Evolutionary conservation across 257 asterid genomes (phyloP), one percentile per base, ranked within the genome.

Genomic region (Forsythia viridissima): DNA sequence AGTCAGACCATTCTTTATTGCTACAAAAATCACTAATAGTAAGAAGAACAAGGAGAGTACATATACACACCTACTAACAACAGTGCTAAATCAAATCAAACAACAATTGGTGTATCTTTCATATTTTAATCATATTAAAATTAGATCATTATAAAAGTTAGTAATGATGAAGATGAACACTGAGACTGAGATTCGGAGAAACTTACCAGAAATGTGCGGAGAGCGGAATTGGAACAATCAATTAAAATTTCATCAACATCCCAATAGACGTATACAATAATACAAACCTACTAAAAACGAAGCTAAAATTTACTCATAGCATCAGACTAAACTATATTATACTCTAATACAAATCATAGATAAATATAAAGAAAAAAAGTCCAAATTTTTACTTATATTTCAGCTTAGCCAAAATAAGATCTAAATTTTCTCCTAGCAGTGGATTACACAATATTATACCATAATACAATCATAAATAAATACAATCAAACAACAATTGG

Each of bases 191-290:
- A n/a, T 70, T 43, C 43, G 12, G 34, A 67, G 63, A 9, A 8
- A 70, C 79, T 82, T 73, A 81, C 85, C 85, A 51, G 71, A 59
- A 59, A 21, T 20, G 13, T 59, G 3, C n/a, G 36, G 36, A 21
- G 1, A 20, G 21, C 7, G n/a, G 12, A n/a, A 59, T 21, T 59
- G 11, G 10, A 20, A 12, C 41, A n/a, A 63, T 4, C 46, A 63
- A 78, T 69, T 41, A 76, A 72, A 75, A 34, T 81, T 40, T 24
- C 78, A 51, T 72, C 77, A 70, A 81, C 82, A 72, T 78, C 86
- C 80, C 24, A 80, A 59, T 59, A 51, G 16, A 40, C 39, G 63
- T 5, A 76, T 6, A 24, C 51, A 43, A 6, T 6, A 8, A 42
- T 8, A 2, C 4, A n/a, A 12, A 8, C 67, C 37, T 20, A 59